Conservation (phyloP, 164 flowering plant species). For the Magnolia kwangsiensis region DNA sequence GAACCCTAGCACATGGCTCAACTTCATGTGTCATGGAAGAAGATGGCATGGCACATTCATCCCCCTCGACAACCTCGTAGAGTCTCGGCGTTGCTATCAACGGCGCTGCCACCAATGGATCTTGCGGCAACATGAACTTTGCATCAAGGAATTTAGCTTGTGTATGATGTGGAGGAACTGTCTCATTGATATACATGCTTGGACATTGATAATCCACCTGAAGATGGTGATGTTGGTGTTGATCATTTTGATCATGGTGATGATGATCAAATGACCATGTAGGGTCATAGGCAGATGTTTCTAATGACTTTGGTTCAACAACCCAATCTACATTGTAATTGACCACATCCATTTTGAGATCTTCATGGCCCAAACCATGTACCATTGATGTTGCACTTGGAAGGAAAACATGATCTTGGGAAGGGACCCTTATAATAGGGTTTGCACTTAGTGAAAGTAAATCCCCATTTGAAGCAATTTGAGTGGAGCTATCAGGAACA, state of each 20-base stretch:
- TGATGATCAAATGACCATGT: constrained; percentile 25
- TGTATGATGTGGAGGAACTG: not conserved
- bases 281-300: constrained; percentile 13
- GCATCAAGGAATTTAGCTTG: constrained; percentile 4
- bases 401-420: constrained; percentile 26
- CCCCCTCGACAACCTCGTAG: constrained; percentile 23
- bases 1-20: constrained; percentile 17
- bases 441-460: constrained; percentile 22
- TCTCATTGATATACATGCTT: not conserved
- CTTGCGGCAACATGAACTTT: constrained; percentile 6
- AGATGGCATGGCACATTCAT: constrained; percentile 19
- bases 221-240: constrained; percentile 8
- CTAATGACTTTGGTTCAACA: constrained; percentile 5
- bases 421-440: constrained; percentile 22
- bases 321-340: constrained; percentile 15
- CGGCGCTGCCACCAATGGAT: constrained; percentile 11
- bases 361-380: constrained; percentile 21
- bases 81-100: constrained; percentile 22
- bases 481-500: constrained; percentile 18
- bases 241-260: constrained; percentile 12
- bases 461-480: constrained; percentile 10
- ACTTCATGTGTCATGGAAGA: constrained; percentile 14
- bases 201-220: not conserved
- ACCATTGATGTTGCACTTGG: constrained; percentile 17
- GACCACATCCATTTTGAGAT: constrained; percentile 13